Evolutionary conservation across 2,329 filamentous ascomycete genomes (phyloP), one percentile per base, ranked within the genome.

Genomic region (Cephalotrichum gorgonifer): DNA sequence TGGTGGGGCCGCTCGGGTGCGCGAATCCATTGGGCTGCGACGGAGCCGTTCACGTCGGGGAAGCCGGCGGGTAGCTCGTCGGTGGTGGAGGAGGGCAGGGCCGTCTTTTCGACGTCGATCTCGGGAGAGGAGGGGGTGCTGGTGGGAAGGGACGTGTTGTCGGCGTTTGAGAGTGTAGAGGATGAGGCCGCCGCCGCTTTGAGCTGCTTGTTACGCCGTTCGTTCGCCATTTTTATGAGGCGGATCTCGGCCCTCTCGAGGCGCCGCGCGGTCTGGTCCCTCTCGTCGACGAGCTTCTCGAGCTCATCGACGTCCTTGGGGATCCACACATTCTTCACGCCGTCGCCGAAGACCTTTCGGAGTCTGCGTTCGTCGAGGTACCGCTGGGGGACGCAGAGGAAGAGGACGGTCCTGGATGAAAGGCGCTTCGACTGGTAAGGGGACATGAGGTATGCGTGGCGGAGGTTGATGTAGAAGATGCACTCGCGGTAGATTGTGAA

Each of bases 381-480:
- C 4, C 85, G 76, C 31, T 79, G 70, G 0, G 91, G 90, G 1
- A 95, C 88, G 2, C 86, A 85, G 1, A 89, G 86, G 64, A 95
- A 95, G n/a, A 98, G 78, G 6, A 97, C 89, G 1, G 90, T 96
- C 26, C 89, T 81, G 1, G 90, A 89, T 0, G 91, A 96, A 39
- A 97, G 81, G 17, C 90, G 85, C 56, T 83, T 85, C 26, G 88
- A 79, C 60, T 95, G 91, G 46, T 86, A 73, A 1, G 87, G 88
- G 2, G 88, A 87, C 50, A 95, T 74, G n/a, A 90, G 79, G 69
- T 94, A 97, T 1, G 91, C 91, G 68, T 97, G 93, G 54, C 91
- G 86, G 47, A 97, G 69, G 58, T 95, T 95, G 70, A 96, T 87
- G 65, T 89, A 95, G 75, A 85, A 97, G 58, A 98, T 84, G 61